Evolutionary conservation across 2,329 filamentous ascomycete genomes (phyloP).

Genomic region (Trichothecium roseum): DNA sequence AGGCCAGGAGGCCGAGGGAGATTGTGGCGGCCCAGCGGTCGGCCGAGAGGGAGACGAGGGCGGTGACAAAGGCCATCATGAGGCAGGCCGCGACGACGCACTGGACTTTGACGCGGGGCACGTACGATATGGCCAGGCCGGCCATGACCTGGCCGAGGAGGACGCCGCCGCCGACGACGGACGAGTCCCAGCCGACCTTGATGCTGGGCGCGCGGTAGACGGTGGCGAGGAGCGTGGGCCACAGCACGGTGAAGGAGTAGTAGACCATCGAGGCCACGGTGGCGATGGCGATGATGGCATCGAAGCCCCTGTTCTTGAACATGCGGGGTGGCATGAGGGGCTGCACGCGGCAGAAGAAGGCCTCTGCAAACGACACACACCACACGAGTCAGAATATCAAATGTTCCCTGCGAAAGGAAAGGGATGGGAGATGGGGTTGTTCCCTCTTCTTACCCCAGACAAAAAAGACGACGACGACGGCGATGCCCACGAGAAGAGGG

Average conservation of each 20-base stretch:
- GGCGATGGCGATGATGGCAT: conserved; percentile 26
- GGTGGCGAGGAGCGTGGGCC: conserved; percentile 29
- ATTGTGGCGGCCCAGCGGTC: conserved; percentile 18
- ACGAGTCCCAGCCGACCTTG: conserved; percentile 29
- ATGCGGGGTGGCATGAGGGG: conserved; percentile 32
- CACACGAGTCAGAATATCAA: too few relatives aligned
- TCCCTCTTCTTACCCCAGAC: conserved; percentile 24
- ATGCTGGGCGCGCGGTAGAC: conserved; percentile 28
- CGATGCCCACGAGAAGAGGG: conserved; percentile 26
- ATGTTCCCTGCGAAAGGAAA: too few relatives aligned
- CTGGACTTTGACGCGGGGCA: conserved; percentile 24
- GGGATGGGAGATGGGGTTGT: too few relatives aligned
- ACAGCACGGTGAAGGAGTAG: conserved; percentile 31
- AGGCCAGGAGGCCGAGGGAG: conserved; percentile 20
- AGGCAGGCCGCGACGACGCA: conserved; percentile 17
- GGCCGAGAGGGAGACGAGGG: conserved; percentile 16
- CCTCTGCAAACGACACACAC: conserved; percentile 19
- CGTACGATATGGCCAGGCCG: conserved; percentile 23
- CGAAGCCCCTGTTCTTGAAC: conserved; percentile 27
- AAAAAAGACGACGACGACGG: conserved; percentile 22
- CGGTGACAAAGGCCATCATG: conserved; percentile 21
- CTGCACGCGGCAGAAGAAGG: conserved; percentile 20
- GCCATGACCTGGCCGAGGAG: conserved; percentile 27
- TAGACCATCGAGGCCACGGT: conserved; percentile 32
- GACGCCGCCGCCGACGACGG: conserved; percentile 29